These are phyloP conservation scores for Artomyces pyxidatus DNA, from an alignment of 768 basidiomycete species.

Conservation along the genomic window DNA sequence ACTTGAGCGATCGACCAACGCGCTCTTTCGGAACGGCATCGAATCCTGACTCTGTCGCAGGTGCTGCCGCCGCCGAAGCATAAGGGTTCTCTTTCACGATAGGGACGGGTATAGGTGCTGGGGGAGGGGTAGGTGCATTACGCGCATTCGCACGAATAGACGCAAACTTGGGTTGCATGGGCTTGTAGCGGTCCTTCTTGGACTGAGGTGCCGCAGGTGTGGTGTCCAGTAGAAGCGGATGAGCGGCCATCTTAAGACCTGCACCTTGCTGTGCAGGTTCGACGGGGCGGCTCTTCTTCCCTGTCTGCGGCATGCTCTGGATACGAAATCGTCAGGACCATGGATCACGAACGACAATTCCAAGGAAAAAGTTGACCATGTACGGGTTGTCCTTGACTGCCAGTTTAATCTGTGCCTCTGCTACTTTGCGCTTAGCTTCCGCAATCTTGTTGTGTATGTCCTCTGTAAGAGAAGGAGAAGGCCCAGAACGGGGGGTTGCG, in stretches of 20 bases:
- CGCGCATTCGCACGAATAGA: slow-evolving; percentile 88
- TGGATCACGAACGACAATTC: not conserved
- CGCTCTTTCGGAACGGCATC: slow-evolving; percentile 72
- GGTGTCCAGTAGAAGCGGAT: slow-evolving; percentile 73
- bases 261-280: slow-evolving; percentile 72
- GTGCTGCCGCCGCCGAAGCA: slow-evolving; percentile 37
- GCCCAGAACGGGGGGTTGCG: slow-evolving; percentile 20
- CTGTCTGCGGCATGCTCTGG: slow-evolving; percentile 52
- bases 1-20: slow-evolving; percentile 62
- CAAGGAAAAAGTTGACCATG: slow-evolving; percentile 56
- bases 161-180: slow-evolving; percentile 99
- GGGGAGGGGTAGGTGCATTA: slow-evolving; percentile 58
- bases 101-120: slow-evolving; percentile 29
- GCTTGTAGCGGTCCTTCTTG: slow-evolving; percentile 90
- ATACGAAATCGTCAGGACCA: not conserved
- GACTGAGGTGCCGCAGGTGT: slow-evolving; percentile 53
- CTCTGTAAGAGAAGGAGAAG: slow-evolving; percentile 33
- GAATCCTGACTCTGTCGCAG: slow-evolving; percentile 52
- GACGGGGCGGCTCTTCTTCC: slow-evolving; percentile 40
- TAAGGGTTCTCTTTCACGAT: slow-evolving; percentile 67
- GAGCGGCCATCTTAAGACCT: slow-evolving; percentile 85
- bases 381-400: slow-evolving; percentile 81
- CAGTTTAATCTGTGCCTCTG: slow-evolving; percentile 71
- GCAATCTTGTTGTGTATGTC: slow-evolving; percentile 67
- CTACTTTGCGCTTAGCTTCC: slow-evolving; percentile 80